Evolutionary conservation across 2,329 filamentous ascomycete species (phyloP), one percentile per base, ranked within the genome.

Genomic region (Penicillium sp.): DNA sequence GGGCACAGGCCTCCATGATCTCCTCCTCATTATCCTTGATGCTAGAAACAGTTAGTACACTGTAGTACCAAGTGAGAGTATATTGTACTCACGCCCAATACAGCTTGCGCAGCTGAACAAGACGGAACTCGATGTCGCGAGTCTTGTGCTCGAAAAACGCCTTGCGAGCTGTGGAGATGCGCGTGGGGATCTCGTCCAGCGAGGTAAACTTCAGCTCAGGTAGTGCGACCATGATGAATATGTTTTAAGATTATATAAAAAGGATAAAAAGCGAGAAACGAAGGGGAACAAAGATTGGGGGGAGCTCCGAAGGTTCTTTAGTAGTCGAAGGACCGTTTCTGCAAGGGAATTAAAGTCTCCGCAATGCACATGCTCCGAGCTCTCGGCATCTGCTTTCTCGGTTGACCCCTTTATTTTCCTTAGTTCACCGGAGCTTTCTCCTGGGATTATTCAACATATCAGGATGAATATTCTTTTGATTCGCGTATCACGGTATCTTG

Each of bases 81-180:
- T 13, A 10, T n/a, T 18, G 4, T 16, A 65, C 71, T 71, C 59
- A 79, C 76, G 81, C 90, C 93, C 93, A 97, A 77, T 95, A 97
- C 49, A 97, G 84, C 79, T 90, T 92, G 61, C 91, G 87, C 53
- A 99, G 82, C 78, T 97, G 93, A 46, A 82, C 78, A 55, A 91
- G 77, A 56, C 93, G 84, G 75, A 87, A 97, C 63, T 88, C 80
- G 53, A 96, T 67, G 46, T 88, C 80, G 66, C 89, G 89, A 36
- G 91, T 96, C 73, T 86, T 87, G 69, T 90, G 84, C 14, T 87
- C 80, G 60, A 80, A 78, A 73, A 89, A 97, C n/a, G 85, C 83
- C 43, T 77, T 72, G 64, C 84, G 84, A 36, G 87, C 73, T 6
- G 74, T 79, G 49, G 80, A 76, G 64, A 84, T 80, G 35, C 80